Evolutionary conservation across 1,284 basidiomycete genomes (phyloP), one percentile per base, ranked within the genome.

Genomic region (Leccinum brunneo-olivaceum): DNA sequence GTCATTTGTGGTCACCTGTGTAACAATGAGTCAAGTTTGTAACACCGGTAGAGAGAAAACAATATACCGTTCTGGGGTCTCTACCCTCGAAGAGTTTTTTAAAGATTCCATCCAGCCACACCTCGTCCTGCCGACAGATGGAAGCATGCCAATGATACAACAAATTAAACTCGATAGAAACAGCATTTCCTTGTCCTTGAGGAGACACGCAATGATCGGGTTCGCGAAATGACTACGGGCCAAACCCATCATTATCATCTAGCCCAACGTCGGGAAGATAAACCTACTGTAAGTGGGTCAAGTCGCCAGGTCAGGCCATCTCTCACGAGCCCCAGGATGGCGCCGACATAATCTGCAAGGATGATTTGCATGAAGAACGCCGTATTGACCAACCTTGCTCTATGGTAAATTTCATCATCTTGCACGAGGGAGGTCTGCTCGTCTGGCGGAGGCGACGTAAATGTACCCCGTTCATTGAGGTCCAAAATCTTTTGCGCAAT

Each of bases 91-190:
- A 76, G 9, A 73, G 47, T 3, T 63, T 40, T 10, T 60, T 57
- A 58, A 88, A 79, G 12, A 65, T 40, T 2, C 64, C 50, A 43
- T 76, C 70, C 2, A 76, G 74, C 84, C 84, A 89, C 27, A 64
- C 36, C 1, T 73, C 71, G 57, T 90, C 85, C 37, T 71, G 47
- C 48, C 71, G 50, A 3, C 81, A 83, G 8, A 83, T 61, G 1
- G 81, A 72, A 11, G 84, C 69, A 55, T 90, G 87, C 87, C 86
- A 90, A 35, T 77, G 68, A 58, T 86, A 87, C 12, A 86, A 64
- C 6, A 84, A 64, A 55, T 84, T 86, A 64, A 86, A 86, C 60
- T 90, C 87, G 39, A 87, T 62, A 0, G 82, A 81, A 48, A 77
- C 74, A 36, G 75, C 76, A 54, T 89, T 90, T 30, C 87, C 86